Base-by-base conservation (phyloP, 148 eudicot genomes). In the Silene latifolia region DNA sequence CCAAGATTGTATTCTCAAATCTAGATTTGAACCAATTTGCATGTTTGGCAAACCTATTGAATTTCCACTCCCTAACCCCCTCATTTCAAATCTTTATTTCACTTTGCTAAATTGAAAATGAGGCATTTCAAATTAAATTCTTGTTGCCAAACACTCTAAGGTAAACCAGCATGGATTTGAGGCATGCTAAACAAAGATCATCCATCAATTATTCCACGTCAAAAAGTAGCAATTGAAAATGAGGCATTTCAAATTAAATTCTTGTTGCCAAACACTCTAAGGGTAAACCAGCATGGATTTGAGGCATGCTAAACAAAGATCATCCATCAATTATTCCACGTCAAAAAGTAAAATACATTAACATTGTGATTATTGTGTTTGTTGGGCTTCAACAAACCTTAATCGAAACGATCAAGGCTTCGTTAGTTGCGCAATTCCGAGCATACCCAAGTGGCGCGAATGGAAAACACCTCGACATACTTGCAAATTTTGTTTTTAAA, bases 381-480 rank as follows among this genome's bases (percentile, higher is more conserved):
- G 69, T 79, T 69, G 72, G 69, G 66, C 71, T 57, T 78, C 81
- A 87, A 93, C 96, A 86, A 90, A 93, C 98, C 98, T 93, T 87
- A 89, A 93, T 93, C 98, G 93, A 86, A 78, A 81, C 86, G 96
- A 93, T 89, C 96, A 90, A 90, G 88, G 96, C 88, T 74, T 81
- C 91, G 54, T 83, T 76, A 79, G 82, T 72, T 32, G 86, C 77
- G 71, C 77, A 67, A 69, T 82, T 88, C 76, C 74, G 72, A 64
- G 80, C 66, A 78, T 79, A 90, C 69, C 93, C 95, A 69, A 86
- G 88, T 21, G 88, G 89, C 20, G 88, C 90, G 80, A 79, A 92
- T 13, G 96, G 86, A 83, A 81, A 92, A 76, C 98, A 92, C 79
- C 98, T 88, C 80, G 98, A 88, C 98, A 92, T 92, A 83, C 48